phyloP scores from a whole-genome alignment of 2,329 filamentous ascomycete genomes.

The Talaromyces sp. region DNA sequence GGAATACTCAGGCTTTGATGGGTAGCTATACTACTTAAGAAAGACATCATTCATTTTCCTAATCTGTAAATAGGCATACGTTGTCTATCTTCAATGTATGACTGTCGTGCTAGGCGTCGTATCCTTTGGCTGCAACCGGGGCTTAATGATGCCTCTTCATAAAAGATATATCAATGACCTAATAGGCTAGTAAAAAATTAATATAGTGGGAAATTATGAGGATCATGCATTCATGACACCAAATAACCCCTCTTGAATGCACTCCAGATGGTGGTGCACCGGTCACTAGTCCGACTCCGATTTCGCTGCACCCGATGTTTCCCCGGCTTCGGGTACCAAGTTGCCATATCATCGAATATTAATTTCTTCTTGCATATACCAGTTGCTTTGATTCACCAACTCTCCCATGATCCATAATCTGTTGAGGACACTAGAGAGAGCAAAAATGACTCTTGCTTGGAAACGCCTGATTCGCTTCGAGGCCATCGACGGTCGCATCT shows the following conservation, averaged over 20 bases:
- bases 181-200: background rate
- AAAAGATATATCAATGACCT: no score
- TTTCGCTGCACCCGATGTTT: background rate
- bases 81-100: background rate
- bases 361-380: background rate
- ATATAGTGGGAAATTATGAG: no score
- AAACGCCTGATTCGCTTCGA: conserved; percentile 8
- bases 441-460: conserved; percentile 1
- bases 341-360: background rate
- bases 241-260: background rate
- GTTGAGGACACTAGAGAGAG: background rate
- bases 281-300: background rate
- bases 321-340: background rate
- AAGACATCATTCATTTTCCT: background rate
- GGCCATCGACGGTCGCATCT: conserved; percentile 28
- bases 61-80: background rate
- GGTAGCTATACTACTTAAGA: background rate
- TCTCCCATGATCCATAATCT: background rate
- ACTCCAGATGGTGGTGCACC: background rate
- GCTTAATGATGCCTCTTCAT: no score
- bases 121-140: no score
- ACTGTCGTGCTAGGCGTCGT: no score
- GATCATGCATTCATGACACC: background rate
- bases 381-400: background rate
- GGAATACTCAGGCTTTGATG: background rate